Evolutionary conservation across 768 basidiomycete species (phyloP).

Genomic region (Lentinula detonsa): DNA sequence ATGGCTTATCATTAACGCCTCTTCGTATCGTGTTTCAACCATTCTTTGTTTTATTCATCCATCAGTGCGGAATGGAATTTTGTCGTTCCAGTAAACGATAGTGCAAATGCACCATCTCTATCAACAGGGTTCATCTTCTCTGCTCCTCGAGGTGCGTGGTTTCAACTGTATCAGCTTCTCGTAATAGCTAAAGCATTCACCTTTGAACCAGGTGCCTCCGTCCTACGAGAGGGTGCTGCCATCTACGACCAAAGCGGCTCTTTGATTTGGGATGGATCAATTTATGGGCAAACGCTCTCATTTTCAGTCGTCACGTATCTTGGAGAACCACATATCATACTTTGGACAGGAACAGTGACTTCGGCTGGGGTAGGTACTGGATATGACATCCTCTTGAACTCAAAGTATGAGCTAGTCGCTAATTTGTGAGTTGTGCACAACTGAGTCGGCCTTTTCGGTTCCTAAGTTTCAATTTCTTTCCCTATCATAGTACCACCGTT

Average conservation of each 20-base stretch:
- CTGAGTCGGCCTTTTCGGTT: not conserved
- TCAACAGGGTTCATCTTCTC: not conserved
- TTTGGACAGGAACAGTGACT: not conserved
- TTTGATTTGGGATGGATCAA: constrained; percentile 1
- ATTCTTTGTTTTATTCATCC: not conserved
- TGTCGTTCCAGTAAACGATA: not conserved
- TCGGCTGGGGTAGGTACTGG: not conserved
- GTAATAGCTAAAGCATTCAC: not conserved
- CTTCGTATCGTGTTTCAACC: not conserved
- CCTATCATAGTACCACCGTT: not conserved
- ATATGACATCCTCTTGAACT: not conserved
- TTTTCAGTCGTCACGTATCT: constrained; percentile 1
- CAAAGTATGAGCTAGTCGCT: not conserved
- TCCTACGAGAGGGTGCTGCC: not conserved
- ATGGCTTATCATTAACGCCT: not conserved
- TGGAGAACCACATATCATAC: not conserved
- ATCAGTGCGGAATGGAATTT: constrained; percentile 4
- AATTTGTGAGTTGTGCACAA: not conserved
- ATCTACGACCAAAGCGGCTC: constrained; percentile 2
- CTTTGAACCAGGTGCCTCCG: not conserved
- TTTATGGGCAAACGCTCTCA: not conserved
- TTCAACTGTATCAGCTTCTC: not conserved
- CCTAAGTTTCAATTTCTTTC: too few species aligned
- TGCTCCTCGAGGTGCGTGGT: constrained; percentile 3
- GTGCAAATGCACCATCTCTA: not conserved